Conservation (phyloP, 1,284 basidiomycete species). For the Cryptococcus sp. region DNA sequence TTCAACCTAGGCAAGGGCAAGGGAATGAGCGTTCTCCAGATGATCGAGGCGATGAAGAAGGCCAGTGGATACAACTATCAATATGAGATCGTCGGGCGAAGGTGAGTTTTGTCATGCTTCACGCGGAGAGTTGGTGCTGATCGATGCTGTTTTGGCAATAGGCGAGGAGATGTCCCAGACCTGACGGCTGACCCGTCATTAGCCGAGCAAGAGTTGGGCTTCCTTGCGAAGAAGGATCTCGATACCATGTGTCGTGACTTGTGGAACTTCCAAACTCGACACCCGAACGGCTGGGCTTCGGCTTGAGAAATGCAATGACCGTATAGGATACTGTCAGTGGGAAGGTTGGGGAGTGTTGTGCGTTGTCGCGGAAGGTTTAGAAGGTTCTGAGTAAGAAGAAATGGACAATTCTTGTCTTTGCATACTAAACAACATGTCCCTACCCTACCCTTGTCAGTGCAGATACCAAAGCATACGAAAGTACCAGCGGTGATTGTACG, state of each 20-base stretch:
- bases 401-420: neutral
- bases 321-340: neutral
- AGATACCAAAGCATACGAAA: neutral
- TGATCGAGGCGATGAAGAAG: constrained; percentile 92
- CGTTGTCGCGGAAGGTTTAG: neutral
- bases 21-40: constrained; percentile 90
- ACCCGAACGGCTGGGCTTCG: constrained; percentile 66
- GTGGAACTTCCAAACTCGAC: constrained; percentile 90
- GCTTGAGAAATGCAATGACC: neutral
- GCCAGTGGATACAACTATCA: constrained; percentile 86
- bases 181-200: constrained; percentile 90
- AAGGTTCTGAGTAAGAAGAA: neutral
- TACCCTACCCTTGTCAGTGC: neutral
- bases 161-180: constrained; percentile 93
- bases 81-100: constrained; percentile 83
- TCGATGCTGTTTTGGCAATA: constrained; percentile 40
- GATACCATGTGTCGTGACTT: constrained; percentile 88
- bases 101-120: constrained; percentile 59
- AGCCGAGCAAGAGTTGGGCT: constrained; percentile 92
- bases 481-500: neutral
- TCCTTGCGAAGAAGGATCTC: constrained; percentile 77
- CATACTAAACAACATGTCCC: neutral
- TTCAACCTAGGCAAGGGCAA: constrained; percentile 96
- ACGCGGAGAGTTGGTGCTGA: neutral
- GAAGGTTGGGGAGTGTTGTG: neutral